Conservation (phyloP, 1,284 basidiomycete species). For the Caloboletus firmus region DNA sequence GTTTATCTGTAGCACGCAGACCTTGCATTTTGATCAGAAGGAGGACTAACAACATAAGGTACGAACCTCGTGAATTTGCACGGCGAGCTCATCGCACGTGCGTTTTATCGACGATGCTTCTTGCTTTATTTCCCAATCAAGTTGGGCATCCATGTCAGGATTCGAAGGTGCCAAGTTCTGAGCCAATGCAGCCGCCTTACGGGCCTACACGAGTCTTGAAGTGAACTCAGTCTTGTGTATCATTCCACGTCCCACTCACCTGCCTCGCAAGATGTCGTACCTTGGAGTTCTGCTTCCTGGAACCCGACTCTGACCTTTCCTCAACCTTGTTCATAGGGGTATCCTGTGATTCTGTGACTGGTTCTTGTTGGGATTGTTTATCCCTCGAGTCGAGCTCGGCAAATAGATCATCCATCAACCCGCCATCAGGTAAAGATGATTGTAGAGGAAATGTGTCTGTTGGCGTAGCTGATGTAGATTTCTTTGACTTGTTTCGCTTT, state of each 20-base stretch:
- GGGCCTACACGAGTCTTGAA: slow-evolving; percentile 51
- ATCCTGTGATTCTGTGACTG: slow-evolving; percentile 50
- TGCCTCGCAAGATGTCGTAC: slow-evolving; percentile 77
- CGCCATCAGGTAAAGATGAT: slow-evolving; percentile 41
- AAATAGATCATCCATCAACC: slow-evolving; percentile 69
- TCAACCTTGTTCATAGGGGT: slow-evolving; percentile 45
- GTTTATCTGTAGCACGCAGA: slow-evolving; percentile 59
- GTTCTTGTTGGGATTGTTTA: slow-evolving; percentile 47
- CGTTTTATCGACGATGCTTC: slow-evolving; percentile 71
- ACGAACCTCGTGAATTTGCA: slow-evolving; percentile 72
- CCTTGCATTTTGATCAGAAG: slow-evolving; percentile 2
- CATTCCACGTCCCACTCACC: slow-evolving; percentile 43
- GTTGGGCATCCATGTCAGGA: slow-evolving; percentile 60
- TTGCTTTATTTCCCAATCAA: slow-evolving; percentile 68
- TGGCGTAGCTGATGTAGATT: slow-evolving; percentile 33
- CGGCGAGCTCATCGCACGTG: slow-evolving; percentile 65
- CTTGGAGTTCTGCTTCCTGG: slow-evolving; percentile 65
- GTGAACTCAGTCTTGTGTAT: background rate
- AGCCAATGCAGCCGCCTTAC: slow-evolving; percentile 72
- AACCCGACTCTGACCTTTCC: slow-evolving; percentile 34
- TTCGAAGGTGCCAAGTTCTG: slow-evolving; percentile 60
- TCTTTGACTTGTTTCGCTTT: slow-evolving; percentile 57
- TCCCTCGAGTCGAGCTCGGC: slow-evolving; percentile 69
- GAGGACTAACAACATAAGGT: background rate
- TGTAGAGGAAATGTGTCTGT: slow-evolving; percentile 22